These are phyloP conservation scores for Porpolomopsis calyptriformis DNA, from an alignment of 768 basidiomycete genomes.

Conservation along the genomic window DNA sequence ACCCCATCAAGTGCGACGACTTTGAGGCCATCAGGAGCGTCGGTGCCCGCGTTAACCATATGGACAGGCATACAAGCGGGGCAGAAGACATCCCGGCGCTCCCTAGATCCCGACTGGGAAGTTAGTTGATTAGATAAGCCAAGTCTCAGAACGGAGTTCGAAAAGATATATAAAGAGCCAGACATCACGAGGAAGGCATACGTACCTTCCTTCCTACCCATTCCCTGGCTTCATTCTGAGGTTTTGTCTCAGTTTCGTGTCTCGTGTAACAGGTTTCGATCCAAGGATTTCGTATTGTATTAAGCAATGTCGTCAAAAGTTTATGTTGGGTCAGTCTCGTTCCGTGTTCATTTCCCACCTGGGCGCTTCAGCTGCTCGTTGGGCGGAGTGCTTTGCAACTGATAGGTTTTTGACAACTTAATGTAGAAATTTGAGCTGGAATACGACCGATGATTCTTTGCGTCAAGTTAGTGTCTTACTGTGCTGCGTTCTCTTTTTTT, in stretches of 20 bases:
- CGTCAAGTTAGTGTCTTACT: constrained; percentile 65
- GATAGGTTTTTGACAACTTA: constrained; percentile 41
- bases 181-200: constrained; percentile 18
- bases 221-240: constrained; percentile 37
- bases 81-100: not conserved
- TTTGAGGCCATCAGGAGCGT: not conserved
- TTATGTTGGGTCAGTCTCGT: constrained; percentile 88
- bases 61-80: not conserved
- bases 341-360: constrained; percentile 37
- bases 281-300: constrained; percentile 41
- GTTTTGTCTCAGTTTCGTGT: constrained; percentile 48
- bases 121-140: not conserved
- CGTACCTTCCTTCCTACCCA: constrained; percentile 38
- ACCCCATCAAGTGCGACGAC: no score
- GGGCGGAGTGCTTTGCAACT: constrained; percentile 45
- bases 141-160: constrained; percentile 35
- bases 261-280: constrained; percentile 35
- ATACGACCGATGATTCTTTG: constrained; percentile 88
- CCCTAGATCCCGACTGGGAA: no score
- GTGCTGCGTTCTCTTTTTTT: constrained; percentile 18
- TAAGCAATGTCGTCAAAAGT: constrained; percentile 65
- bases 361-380: constrained; percentile 38
- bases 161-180: constrained; percentile 37
- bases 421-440: constrained; percentile 90
- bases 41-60: not conserved